Conservation (phyloP, 2,329 filamentous ascomycete genomes). For the Trichoderma harzianum region DNA sequence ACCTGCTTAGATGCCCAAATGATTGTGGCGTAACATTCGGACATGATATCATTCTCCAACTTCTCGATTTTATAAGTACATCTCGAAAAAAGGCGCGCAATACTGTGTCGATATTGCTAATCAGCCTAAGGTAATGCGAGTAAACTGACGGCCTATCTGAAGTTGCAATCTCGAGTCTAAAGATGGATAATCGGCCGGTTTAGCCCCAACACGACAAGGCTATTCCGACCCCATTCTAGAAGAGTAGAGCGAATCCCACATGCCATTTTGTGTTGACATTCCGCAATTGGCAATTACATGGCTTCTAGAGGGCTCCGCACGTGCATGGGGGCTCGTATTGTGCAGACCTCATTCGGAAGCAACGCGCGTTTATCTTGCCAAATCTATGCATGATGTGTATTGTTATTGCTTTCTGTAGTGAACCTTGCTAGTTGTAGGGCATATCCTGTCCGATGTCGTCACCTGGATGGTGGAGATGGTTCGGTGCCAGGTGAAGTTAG, state of each 20-base stretch:
- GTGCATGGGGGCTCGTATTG: background rate
- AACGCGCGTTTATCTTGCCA: background rate
- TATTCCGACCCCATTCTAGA: background rate
- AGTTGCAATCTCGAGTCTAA: background rate
- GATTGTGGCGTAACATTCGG: background rate
- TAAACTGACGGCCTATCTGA: background rate
- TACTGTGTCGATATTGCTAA: background rate
- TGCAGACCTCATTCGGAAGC: background rate
- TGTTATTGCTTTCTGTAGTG: background rate
- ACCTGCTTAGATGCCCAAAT: background rate
- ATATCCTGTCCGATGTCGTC: background rate
- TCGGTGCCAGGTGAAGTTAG: background rate
- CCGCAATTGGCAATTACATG: background rate
- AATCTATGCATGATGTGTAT: background rate
- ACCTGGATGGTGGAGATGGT: background rate
- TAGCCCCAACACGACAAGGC: background rate
- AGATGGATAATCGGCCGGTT: background rate
- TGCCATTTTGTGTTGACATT: background rate
- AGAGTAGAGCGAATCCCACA: background rate
- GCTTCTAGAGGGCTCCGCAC: background rate
- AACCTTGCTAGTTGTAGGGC: background rate
- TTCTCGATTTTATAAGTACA: background rate
- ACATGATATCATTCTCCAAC: background rate
- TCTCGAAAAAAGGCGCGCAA: background rate
- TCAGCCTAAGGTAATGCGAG: background rate